Conservation (phyloP, 1,284 basidiomycete species). For the Cryptococcus deneoformans region DNA sequence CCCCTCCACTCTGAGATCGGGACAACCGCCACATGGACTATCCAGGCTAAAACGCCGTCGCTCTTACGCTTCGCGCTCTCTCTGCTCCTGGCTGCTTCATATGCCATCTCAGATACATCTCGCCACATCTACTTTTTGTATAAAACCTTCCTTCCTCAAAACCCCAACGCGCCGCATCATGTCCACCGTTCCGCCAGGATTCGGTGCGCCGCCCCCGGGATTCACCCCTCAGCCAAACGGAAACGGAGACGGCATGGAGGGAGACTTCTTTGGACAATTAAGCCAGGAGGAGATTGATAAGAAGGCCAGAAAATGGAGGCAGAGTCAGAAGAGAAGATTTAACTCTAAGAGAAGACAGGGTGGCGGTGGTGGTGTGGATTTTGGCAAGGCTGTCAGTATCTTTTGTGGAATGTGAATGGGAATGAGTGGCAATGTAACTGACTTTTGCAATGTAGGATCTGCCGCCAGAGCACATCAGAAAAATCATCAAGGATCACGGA, state of each 20-base stretch:
- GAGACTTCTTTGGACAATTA: constrained; percentile 46
- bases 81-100: not conserved
- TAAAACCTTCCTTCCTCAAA: not conserved
- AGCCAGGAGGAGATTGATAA: constrained; percentile 48
- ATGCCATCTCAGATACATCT: not conserved
- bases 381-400: constrained; percentile 48
- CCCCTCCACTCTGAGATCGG: too few species aligned
- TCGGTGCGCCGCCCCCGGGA: constrained; percentile 42
- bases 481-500: constrained; percentile 97
- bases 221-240: constrained; percentile 33
- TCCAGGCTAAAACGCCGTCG: not conserved
- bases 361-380: constrained; percentile 49
- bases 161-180: constrained; percentile 20
- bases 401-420: not conserved
- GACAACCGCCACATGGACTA: not conserved
- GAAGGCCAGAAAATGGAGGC: constrained; percentile 51
- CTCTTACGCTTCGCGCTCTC: not conserved
- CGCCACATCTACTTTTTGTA: constrained; percentile 5
- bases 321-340: constrained; percentile 45
- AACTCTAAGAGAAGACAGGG: constrained; percentile 47
- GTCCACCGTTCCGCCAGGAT: constrained; percentile 46
- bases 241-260: constrained; percentile 29
- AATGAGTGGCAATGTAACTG: not conserved
- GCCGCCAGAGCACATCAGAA: constrained; percentile 81
- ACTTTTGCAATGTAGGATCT: constrained; percentile 29